Conservation (phyloP, 2,329 filamentous ascomycete species). For the Colletotrichum horii region DNA sequence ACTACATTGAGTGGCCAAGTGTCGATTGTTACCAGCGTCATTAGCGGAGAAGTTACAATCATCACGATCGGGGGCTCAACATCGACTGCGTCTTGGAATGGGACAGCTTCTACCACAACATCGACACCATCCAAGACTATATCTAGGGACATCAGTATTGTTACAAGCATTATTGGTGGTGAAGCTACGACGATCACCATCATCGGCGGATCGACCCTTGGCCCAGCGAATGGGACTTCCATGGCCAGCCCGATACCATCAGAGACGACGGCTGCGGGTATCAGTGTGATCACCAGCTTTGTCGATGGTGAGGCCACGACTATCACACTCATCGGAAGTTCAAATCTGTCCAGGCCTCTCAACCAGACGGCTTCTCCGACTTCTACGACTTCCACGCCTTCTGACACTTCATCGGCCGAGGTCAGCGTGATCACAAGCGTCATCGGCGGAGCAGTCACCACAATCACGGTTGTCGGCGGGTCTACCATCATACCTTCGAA, state of each 20-base stretch:
- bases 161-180: neutral
- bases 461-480: neutral
- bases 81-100: too few species aligned
- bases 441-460: neutral
- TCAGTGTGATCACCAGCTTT: neutral
- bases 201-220: neutral
- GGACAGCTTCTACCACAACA: neutral
- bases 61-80: neutral
- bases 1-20: neutral
- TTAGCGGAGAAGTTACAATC: neutral
- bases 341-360: neutral
- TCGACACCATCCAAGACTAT: neutral
- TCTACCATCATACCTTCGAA: neutral
- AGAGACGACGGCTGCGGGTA: neutral
- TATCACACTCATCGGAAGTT: neutral
- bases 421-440: neutral
- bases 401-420: neutral
- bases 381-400: neutral
- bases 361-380: fast-evolving
- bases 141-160: neutral
- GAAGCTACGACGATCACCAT: neutral
- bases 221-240: neutral
- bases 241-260: neutral
- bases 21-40: neutral
- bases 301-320: neutral